Conservation (phyloP, 176 grass and related monocot species). For the Musa troglodytarum region DNA sequence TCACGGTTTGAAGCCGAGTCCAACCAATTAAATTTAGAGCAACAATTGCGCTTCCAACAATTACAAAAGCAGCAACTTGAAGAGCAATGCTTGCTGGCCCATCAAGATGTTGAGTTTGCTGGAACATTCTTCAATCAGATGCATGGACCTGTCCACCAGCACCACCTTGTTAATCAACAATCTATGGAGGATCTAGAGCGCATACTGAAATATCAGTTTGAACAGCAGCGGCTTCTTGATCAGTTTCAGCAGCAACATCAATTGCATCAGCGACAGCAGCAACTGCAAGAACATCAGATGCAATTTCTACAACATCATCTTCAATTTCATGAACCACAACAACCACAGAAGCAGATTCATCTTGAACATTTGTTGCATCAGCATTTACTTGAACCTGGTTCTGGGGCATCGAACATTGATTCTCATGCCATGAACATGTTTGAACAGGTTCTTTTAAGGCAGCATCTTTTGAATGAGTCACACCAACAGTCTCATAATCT, state of each 20-base stretch:
- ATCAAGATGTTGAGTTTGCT: slow-evolving; percentile 11
- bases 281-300: slow-evolving; percentile 14
- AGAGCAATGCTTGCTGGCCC: slow-evolving; percentile 3
- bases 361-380: slow-evolving; percentile 79
- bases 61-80: slow-evolving; percentile 19
- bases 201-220: slow-evolving; percentile 7
- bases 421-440: slow-evolving; percentile 35
- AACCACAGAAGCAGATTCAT: slow-evolving; percentile 51
- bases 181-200: slow-evolving; percentile 1
- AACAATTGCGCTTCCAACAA: slow-evolving; percentile 32
- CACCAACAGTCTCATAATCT: slow-evolving; percentile 64
- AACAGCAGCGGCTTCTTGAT: slow-evolving; percentile 65
- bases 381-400: slow-evolving; percentile 52
- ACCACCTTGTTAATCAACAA: neutral
- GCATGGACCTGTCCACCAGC: neutral
- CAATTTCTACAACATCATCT: slow-evolving; percentile 48
- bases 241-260: slow-evolving; percentile 41
- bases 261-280: slow-evolving; percentile 7
- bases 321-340: slow-evolving; percentile 30
- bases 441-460: slow-evolving; percentile 58
- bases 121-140: slow-evolving; percentile 5
- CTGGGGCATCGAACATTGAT: slow-evolving; percentile 38
- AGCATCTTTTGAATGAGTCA: slow-evolving; percentile 78
- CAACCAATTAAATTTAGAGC: slow-evolving; percentile 64
- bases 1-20: slow-evolving; percentile 47